Evolutionary conservation across 106 monocot species (phyloP).

Genomic region (Cymbidium sinense): DNA sequence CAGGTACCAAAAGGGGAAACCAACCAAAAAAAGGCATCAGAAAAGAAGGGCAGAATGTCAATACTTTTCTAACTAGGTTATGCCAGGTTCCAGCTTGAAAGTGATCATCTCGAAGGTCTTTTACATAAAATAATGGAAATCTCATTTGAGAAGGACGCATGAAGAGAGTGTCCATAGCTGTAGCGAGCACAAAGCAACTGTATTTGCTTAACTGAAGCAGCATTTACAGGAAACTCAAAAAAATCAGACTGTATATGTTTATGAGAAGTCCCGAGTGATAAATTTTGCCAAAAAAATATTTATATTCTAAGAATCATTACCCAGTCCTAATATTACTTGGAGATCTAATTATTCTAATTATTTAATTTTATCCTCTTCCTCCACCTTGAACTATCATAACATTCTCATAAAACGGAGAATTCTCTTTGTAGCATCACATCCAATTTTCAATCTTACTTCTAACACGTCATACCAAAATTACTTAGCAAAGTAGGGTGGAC

Average conservation of each 20-base stretch:
- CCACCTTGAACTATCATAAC: too few species aligned
- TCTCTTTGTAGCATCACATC: too few species aligned
- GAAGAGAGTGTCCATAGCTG: neutral
- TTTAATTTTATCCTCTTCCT: too few species aligned
- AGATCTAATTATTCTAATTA: neutral
- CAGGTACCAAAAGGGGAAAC: neutral
- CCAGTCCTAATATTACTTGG: conserved; percentile 1
- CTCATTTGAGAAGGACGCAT: neutral
- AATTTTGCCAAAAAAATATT: neutral
- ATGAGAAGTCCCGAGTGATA: neutral
- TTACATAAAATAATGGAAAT: neutral
- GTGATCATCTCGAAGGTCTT: neutral
- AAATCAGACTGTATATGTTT: neutral
- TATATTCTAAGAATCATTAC: neutral
- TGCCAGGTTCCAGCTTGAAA: neutral
- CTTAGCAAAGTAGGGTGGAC: too few species aligned
- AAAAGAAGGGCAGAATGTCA: neutral
- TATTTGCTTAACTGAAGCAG: neutral
- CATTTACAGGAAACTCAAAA: neutral
- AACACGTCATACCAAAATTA: too few species aligned
- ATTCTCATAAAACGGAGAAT: too few species aligned
- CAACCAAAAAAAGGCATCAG: neutral
- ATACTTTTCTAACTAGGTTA: neutral
- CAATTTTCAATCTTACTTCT: too few species aligned
- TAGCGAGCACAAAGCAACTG: neutral